Evolutionary conservation across 306 rosid genomes (phyloP), one percentile per base, ranked within the genome.

Genomic region (Erythrophleum fordii): DNA sequence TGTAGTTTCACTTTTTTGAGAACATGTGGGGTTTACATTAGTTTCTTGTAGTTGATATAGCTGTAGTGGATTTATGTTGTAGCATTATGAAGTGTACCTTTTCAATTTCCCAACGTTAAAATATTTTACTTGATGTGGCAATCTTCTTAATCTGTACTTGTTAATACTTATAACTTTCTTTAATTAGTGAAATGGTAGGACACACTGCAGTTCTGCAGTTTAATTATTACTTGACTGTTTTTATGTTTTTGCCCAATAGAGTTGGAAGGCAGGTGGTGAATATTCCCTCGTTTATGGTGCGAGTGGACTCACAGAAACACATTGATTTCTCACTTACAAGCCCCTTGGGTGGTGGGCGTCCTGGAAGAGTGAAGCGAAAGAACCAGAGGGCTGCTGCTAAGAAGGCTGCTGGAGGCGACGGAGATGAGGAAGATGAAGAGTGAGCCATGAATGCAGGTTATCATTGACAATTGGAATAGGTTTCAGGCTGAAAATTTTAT

Each of bases 221-320:
- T 58, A 58, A 11, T 23, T 11, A 23, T 1, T 18, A 5, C 6
- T 58, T 58, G 1, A 5, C 4, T 35, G 35, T 23, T 6, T 72
- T 11, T 73, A 20, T 73, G 16, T 20, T 12, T 20, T 53, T 55
- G 20, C 20, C 1, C 13, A 12, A 18, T 58, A 76, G 80, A 60
- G 80, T 76, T 67, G 86, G 83, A 53, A 83, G 86, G 69, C 86
- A 83, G 56, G 86, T 83, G 22, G 86, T 83, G 17, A 83, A 83
- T 37, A 78, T 83, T 69, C 77, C 86, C 44, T 83, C 86, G 2
- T 83, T 83, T 51, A 78, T 83, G 83, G 86, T 83, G 41, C 78
- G 86, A 46, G 80, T 78, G 2, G 86, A 83, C 72, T 83, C 83
- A 42, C 86, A 83, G 62, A 83, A 83, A 75, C 86, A 83, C 80